Evolutionary conservation across 2,329 filamentous ascomycete genomes (phyloP).

Genomic region (Colletotrichum costaricense): DNA sequence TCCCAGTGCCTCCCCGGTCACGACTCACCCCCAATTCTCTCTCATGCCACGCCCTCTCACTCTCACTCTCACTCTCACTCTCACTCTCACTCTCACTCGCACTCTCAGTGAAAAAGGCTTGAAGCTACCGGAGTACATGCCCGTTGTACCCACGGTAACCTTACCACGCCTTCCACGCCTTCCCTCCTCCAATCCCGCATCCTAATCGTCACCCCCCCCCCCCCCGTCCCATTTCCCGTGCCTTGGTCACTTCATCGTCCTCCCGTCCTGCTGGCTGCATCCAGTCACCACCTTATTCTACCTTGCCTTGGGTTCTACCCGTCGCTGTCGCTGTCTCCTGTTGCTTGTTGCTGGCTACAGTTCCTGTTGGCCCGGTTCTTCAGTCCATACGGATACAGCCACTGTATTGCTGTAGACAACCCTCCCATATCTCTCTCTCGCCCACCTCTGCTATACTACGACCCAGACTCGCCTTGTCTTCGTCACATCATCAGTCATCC

Average conservation of each 20-base stretch:
- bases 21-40: slow-evolving; percentile 8
- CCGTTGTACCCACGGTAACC: not conserved
- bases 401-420: not conserved
- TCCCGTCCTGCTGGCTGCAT: not conserved
- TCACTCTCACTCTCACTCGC: too few relatives aligned
- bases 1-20: not conserved
- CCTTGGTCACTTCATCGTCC: slow-evolving; percentile 2
- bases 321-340: not conserved
- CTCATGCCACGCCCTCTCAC: not conserved
- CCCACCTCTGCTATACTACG: not conserved
- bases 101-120: too few relatives aligned
- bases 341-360: not conserved
- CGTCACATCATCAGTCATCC: slow-evolving; percentile 28
- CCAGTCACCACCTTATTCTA: slow-evolving; percentile 1
- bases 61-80: too few relatives aligned
- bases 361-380: not conserved
- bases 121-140: not conserved
- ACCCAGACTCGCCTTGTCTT: slow-evolving; percentile 6
- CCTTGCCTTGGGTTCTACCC: not conserved
- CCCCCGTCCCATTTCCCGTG: slow-evolving; percentile 23
- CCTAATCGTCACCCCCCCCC: slow-evolving; percentile 9
- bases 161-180: not conserved
- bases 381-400: not conserved
- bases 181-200: not conserved
- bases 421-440: slow-evolving; percentile 13